Conservation (phyloP, 345 rosid genomes). For the Lagerstroemia speciosa region DNA sequence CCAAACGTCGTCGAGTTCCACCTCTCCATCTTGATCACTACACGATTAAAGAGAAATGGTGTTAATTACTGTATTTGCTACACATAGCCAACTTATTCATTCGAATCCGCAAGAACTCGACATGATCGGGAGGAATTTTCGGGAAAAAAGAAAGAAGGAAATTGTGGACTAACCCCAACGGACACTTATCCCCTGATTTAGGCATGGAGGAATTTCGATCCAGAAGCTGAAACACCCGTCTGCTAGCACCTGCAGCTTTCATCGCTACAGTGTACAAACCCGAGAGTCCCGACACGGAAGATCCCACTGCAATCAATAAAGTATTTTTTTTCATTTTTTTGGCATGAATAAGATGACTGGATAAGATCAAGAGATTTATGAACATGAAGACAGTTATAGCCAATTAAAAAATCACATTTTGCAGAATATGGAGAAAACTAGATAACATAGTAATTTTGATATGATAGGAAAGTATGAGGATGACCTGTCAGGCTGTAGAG, state of each 20-base stretch:
- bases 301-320: constrained; percentile 54
- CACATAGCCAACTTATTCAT: not conserved
- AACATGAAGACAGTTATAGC: not conserved
- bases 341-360: not conserved
- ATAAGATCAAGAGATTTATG: not conserved
- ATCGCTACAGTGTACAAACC: constrained; percentile 76
- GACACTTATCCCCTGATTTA: constrained; percentile 66
- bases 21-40: constrained; percentile 79
- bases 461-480: not conserved
- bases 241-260: constrained; percentile 98
- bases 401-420: not conserved
- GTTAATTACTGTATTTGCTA: not conserved
- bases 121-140: not conserved
- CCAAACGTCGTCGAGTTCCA: constrained; percentile 87
- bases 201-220: constrained; percentile 80
- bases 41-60: constrained; percentile 4
- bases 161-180: constrained; percentile 47
- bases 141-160: not conserved
- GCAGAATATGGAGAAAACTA: not conserved
- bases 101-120: not conserved
- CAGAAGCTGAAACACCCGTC: constrained; percentile 84
- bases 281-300: constrained; percentile 71
- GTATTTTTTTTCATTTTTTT: not conserved
- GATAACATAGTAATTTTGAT: not conserved
- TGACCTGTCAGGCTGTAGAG: constrained; percentile 93